Percentiles rank a stretch among this genome's conserved stretches.
phyloP scores from a whole-genome alignment of 441 rosid species.

The Pelargonium citronellum region DNA sequence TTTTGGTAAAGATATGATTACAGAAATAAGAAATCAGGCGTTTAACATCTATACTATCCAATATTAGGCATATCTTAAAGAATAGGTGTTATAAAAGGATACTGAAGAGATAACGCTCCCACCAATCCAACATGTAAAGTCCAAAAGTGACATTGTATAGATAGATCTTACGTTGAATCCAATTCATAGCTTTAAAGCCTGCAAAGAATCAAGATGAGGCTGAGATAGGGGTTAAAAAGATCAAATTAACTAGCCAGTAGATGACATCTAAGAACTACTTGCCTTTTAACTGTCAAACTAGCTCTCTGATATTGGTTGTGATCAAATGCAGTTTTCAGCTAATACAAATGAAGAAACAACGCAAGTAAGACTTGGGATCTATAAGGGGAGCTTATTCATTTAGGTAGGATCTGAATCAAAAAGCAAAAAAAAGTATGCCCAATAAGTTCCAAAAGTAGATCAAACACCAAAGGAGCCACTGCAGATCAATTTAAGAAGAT shows the following conservation, averaged over 20 bases:
- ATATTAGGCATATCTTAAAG: neutral
- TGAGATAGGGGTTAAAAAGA: neutral
- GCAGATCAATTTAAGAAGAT: too few relatives aligned
- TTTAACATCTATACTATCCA: neutral
- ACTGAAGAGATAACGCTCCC: constrained; percentile 98
- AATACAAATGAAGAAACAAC: neutral
- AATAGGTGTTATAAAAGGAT: constrained; percentile 39
- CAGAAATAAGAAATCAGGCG: neutral
- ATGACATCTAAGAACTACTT: too few relatives aligned
- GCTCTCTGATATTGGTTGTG: neutral
- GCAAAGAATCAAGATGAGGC: neutral
- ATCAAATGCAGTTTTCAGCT: neutral
- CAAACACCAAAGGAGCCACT: too few relatives aligned
- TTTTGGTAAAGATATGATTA: too few relatives aligned
- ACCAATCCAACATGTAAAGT: constrained; percentile 97
- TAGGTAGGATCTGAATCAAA: neutral
- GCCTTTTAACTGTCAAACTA: too few relatives aligned
- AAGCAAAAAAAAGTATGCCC: neutral
- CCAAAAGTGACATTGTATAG: constrained; percentile 96
- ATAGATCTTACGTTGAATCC: constrained; percentile 63
- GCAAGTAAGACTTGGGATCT: neutral
- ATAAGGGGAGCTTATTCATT: neutral
- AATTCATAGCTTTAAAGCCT: constrained; percentile 31
- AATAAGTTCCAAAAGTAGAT: too few relatives aligned
- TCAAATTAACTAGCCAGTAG: neutral